A percentile compares a stretch with the other conserved stretches of the same genome.
phyloP scores from a whole-genome alignment of 306 rosid species.

The Glycyrrhiza uralensis region DNA sequence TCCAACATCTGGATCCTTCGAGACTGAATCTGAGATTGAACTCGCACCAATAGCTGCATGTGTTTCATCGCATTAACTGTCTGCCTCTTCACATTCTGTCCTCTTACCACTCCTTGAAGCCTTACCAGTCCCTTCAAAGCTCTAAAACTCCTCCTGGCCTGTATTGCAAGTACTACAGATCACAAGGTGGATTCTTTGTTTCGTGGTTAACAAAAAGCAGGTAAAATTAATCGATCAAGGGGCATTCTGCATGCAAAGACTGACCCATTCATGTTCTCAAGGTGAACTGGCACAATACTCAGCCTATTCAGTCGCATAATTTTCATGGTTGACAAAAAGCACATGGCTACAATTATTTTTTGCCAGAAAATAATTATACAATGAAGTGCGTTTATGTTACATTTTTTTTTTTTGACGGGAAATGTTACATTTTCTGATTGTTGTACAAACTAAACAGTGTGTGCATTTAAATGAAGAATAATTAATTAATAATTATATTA shows the following conservation, averaged over 20 bases:
- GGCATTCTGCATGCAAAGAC: neutral
- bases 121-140: conserved; percentile 94
- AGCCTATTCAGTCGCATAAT: conserved; percentile 13
- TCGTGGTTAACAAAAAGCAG: neutral
- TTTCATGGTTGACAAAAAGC: neutral
- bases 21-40: conserved; percentile 93
- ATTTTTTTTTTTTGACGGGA: too few species aligned
- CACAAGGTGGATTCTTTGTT: neutral
- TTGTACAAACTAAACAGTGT: neutral
- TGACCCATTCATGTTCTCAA: neutral
- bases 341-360: neutral
- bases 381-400: neutral
- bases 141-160: conserved; percentile 93
- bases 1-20: conserved; percentile 91
- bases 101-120: conserved; percentile 98
- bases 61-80: conserved; percentile 91
- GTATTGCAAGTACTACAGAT: conserved; percentile 28
- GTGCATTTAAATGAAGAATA: conserved; percentile 1
- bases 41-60: conserved; percentile 91
- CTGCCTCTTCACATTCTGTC: conserved; percentile 97
- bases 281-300: neutral
- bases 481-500: neutral
- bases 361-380: neutral
- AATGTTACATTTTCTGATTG: neutral
- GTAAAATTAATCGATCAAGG: neutral